These are phyloP conservation scores for Raddia guianensis DNA, from an alignment of 176 grass and related monocot genomes.

Conservation along the genomic window DNA sequence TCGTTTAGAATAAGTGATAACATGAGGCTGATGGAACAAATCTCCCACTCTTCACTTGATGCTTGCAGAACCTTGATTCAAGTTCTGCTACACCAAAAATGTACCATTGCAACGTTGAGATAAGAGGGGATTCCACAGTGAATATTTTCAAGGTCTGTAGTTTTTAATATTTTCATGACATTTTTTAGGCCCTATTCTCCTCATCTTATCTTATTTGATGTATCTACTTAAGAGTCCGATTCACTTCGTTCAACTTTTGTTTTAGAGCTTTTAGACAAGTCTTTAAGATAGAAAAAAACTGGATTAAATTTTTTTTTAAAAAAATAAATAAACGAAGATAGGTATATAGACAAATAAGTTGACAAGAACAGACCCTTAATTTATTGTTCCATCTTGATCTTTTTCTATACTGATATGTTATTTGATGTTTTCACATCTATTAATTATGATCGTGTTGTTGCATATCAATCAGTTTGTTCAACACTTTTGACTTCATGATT, in stretches of 20 bases:
- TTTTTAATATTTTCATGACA: neutral
- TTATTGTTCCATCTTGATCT: neutral
- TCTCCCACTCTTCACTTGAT: slow-evolving; percentile 23
- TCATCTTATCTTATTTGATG: no score
- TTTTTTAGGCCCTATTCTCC: neutral
- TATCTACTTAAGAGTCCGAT: no score
- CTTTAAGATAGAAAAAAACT: no score
- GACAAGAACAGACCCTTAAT: neutral
- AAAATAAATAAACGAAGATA: no score
- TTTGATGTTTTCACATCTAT: neutral
- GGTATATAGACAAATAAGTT: no score
- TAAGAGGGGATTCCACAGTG: slow-evolving; percentile 29
- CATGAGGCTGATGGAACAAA: slow-evolving; percentile 10
- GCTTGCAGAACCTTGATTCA: slow-evolving; percentile 64
- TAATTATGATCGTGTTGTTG: neutral
- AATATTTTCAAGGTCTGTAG: slow-evolving; percentile 58
- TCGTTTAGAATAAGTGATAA: slow-evolving; percentile 8
- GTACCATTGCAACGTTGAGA: slow-evolving; percentile 70
- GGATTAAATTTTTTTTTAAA: no score
- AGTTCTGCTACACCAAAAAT: slow-evolving; percentile 49
- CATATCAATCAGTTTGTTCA: neutral
- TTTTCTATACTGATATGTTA: neutral
- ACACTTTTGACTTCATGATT: neutral
- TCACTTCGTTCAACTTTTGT: no score
- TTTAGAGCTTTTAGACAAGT: no score